Evolutionary conservation across 1,284 basidiomycete genomes (phyloP), one percentile per base, ranked within the genome.

Genomic region (Ceratobasidium sp.): DNA sequence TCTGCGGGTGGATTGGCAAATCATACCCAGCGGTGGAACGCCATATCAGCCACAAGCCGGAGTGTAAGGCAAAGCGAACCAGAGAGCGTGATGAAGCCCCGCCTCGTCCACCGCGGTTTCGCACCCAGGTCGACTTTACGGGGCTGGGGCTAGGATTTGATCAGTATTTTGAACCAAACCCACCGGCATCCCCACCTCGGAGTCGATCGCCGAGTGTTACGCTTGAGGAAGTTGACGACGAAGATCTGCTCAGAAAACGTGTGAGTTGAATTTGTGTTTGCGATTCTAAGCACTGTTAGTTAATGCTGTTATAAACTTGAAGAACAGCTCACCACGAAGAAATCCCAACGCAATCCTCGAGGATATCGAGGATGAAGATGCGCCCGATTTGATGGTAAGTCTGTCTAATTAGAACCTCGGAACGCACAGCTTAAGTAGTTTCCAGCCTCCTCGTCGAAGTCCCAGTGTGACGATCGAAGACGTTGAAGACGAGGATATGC

Each of bases 151-250:
- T 6, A 46, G 44, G 13, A 13, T 13, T n/a, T n/a, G n/a, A n/a
- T 13, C 44, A 46, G 44, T 13, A 18, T 18, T 12, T 12, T 61
- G 7, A 33, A 15, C 20, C 60, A 40, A 58, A 28, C 55, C 23
- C 26, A 9, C 5, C n/a, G 18, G 55, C 5, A 15, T 23, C 26
- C 55, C 40, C 60, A 6, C 26, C 5, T 18, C 26, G 3, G 5
- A 5, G 26, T 39, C 60, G 60, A 20, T 7, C 33, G 33, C 60
- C 60, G 6, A 61, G 60, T 40, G 60, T 61, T 13, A 61, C 60
- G 40, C 60, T 61, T 1, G 60, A 61, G 33, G 60, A 61, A 15
- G 28, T 61, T 33, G 60, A 61, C 10, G 60, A 61, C 33, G 60
- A 33, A 33, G 33, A 61, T 61, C 12, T 33, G 33, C 28, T 33